Evolutionary conservation across 176 grass and related monocot species (phyloP).

Genomic region (Carex parvula): DNA sequence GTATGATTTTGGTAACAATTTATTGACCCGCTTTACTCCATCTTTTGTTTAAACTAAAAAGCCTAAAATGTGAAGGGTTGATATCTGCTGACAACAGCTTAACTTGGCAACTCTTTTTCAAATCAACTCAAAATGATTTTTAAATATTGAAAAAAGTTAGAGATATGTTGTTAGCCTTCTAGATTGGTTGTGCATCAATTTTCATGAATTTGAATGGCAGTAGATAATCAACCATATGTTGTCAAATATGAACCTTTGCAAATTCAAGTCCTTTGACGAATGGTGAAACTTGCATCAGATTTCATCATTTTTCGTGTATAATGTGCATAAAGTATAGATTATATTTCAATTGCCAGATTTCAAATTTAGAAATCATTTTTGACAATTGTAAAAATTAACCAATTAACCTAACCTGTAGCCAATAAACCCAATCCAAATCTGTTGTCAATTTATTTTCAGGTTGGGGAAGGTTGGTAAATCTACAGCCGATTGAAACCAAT

Average conservation of each 20-base stretch:
- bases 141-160: not conserved
- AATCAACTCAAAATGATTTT: not conserved
- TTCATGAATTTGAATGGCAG: not conserved
- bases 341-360: not conserved
- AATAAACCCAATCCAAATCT: not conserved
- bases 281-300: not conserved
- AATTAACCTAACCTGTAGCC: not conserved
- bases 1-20: not conserved
- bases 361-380: not conserved
- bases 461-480: not conserved
- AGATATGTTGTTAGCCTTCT: not conserved
- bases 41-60: not conserved
- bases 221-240: not conserved
- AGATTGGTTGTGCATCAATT: not conserved
- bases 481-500: constrained; percentile 15
- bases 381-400: not conserved
- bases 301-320: not conserved
- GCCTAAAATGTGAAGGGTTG: not conserved
- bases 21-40: not conserved
- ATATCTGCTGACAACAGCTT: not conserved
- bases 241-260: not conserved
- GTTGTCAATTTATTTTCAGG: not conserved
- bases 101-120: not conserved
- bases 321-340: not conserved
- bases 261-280: not conserved